phyloP scores from a whole-genome alignment of 495 filamentous ascomycete species.

The Trypethelium eluteriae region DNA sequence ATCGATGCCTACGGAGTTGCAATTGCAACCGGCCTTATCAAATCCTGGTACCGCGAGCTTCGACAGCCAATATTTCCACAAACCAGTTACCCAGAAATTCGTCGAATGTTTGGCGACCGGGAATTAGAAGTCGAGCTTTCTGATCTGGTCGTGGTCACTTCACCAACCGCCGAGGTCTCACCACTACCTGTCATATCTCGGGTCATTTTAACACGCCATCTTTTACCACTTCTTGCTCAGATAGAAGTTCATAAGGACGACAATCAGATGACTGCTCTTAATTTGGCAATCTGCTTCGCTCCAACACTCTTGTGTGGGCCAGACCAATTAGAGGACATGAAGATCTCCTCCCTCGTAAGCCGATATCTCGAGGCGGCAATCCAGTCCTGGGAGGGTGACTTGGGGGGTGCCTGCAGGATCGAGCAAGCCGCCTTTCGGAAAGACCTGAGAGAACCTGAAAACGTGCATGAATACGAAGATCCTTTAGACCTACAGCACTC shows the following conservation, averaged over 20 bases:
- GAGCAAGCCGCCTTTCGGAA: slow-evolving; percentile 20
- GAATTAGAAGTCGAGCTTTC: slow-evolving; percentile 24
- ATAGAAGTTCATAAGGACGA: slow-evolving; percentile 37
- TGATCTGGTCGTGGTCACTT: slow-evolving; percentile 31
- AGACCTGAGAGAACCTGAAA: slow-evolving; percentile 29
- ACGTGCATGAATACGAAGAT: slow-evolving; percentile 36
- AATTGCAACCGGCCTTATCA: slow-evolving; percentile 46
- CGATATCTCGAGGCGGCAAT: slow-evolving; percentile 39
- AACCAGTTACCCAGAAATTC: slow-evolving; percentile 37
- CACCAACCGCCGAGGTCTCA: slow-evolving; percentile 37
- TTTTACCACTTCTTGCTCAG: slow-evolving; percentile 45
- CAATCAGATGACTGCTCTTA: slow-evolving; percentile 49
- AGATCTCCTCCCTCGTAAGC: slow-evolving; percentile 39
- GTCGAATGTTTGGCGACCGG: slow-evolving; percentile 30
- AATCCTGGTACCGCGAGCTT: slow-evolving; percentile 49
- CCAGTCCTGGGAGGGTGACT: slow-evolving; percentile 31
- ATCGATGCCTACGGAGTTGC: slow-evolving; percentile 46
- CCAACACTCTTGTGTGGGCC: slow-evolving; percentile 40
- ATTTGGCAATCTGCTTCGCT: slow-evolving; percentile 46
- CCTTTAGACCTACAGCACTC: slow-evolving; percentile 29
- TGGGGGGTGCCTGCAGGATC: slow-evolving; percentile 30
- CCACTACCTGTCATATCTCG: slow-evolving; percentile 35
- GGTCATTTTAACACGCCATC: slow-evolving; percentile 42
- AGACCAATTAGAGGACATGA: slow-evolving; percentile 42
- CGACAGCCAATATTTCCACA: slow-evolving; percentile 45